Conservation (phyloP, 1,284 basidiomycete genomes). For the Leccinum cinnamomeum region DNA sequence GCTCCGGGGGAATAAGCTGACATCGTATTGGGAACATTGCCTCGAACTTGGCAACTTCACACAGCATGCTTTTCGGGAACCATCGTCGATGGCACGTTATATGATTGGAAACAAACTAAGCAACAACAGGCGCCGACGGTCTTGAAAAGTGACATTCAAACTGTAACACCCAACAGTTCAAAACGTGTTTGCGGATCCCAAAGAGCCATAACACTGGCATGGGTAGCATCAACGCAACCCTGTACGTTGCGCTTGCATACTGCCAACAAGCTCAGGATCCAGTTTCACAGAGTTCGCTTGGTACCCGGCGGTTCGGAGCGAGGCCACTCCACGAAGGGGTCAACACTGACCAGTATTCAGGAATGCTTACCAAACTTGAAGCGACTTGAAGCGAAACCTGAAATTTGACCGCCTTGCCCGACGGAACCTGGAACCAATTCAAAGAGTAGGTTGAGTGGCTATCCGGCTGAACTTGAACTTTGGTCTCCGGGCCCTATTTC, state of each 20-base stretch:
- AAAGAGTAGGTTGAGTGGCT: not conserved
- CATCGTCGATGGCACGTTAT: not conserved
- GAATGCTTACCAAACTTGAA: not conserved
- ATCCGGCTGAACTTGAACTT: not conserved
- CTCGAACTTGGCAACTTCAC: not conserved
- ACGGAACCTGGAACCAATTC: not conserved
- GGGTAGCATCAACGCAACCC: not conserved
- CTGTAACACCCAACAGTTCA: not conserved
- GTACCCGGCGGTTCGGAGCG: not conserved
- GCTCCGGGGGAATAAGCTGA: not conserved
- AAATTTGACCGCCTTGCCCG: not conserved
- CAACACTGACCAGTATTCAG: not conserved
- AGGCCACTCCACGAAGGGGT: not conserved
- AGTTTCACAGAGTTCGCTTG: not conserved
- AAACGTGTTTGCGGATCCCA: not conserved
- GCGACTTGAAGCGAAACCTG: not conserved
- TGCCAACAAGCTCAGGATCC: not conserved
- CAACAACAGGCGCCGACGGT: not conserved
- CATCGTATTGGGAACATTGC: not conserved
- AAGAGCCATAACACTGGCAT: not conserved
- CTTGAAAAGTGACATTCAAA: not conserved
- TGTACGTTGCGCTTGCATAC: not conserved
- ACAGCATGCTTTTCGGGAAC: not conserved
- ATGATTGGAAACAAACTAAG: not conserved
- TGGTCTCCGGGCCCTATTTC: not conserved